Evolutionary conservation across 1,139 yeast genomes (phyloP).

Genomic region (Saccharomyces hybrid): DNA sequence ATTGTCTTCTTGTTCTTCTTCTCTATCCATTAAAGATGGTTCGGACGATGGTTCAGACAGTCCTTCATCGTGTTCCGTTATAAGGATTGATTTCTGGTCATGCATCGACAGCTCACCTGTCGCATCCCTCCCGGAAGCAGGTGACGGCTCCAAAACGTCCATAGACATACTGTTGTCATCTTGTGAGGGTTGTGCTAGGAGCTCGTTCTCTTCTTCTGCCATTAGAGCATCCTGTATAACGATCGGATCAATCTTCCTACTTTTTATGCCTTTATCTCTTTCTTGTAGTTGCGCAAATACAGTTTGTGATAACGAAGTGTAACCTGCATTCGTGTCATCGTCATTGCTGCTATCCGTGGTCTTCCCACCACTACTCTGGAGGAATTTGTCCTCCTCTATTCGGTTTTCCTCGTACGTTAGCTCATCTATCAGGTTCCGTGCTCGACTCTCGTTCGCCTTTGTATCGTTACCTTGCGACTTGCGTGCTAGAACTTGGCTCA

Average conservation of each 20-base stretch:
- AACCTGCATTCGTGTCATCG: neutral
- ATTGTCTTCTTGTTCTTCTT: neutral
- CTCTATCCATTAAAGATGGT: neutral
- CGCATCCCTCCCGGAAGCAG: neutral
- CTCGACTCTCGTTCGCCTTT: neutral
- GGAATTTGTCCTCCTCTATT: neutral
- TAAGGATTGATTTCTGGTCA: neutral
- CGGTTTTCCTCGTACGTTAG: slow-evolving; percentile 3
- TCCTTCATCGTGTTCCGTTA: neutral
- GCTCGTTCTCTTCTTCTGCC: neutral
- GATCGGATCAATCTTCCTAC: slow-evolving; percentile 13
- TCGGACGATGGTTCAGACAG: neutral
- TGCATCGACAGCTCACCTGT: neutral
- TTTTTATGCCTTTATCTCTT: slow-evolving; percentile 7
- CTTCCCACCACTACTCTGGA: neutral
- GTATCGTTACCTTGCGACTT: slow-evolving; percentile 13
- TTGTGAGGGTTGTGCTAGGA: neutral
- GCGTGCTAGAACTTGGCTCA: slow-evolving; percentile 21
- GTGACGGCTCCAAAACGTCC: neutral
- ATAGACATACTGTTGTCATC: neutral
- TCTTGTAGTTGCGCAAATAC: slow-evolving; percentile 12
- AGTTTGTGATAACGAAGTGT: slow-evolving; percentile 9
- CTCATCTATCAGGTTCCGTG: slow-evolving; percentile 5
- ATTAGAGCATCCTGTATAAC: slow-evolving; percentile 4
- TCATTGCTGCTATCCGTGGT: neutral